These are phyloP conservation scores for Aphanoascus verrucosus DNA, from an alignment of 2,329 filamentous ascomycete genomes.

Conservation along the genomic window DNA sequence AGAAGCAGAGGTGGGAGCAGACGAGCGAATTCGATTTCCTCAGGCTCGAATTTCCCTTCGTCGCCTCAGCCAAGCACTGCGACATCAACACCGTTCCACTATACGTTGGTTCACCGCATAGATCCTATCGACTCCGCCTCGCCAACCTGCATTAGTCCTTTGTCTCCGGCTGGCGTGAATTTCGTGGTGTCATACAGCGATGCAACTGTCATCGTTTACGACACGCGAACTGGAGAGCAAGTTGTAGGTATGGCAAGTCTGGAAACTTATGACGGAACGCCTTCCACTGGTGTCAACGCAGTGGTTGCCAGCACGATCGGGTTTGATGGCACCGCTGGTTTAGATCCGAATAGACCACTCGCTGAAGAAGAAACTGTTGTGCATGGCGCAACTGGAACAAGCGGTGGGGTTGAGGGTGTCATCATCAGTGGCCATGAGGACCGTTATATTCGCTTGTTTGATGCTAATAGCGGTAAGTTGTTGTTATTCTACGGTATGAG, in stretches of 20 bases:
- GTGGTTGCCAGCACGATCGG: slow-evolving; percentile 79
- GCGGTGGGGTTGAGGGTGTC: slow-evolving; percentile 76
- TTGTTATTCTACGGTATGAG: not conserved
- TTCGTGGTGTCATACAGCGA: slow-evolving; percentile 93
- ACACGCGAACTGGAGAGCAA: slow-evolving; percentile 83
- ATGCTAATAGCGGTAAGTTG: slow-evolving; percentile 90
- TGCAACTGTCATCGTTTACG: slow-evolving; percentile 80
- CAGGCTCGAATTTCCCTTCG: slow-evolving; percentile 80
- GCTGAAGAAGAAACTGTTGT: slow-evolving; percentile 60
- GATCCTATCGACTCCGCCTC: slow-evolving; percentile 57
- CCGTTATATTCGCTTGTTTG: slow-evolving; percentile 90
- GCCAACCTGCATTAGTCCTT: slow-evolving; percentile 83
- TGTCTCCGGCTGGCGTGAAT: slow-evolving; percentile 70
- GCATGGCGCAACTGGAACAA: slow-evolving; percentile 72
- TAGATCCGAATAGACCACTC: slow-evolving; percentile 53
- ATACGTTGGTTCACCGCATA: slow-evolving; percentile 81
- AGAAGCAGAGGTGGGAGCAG: slow-evolving; percentile 66
- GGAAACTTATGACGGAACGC: slow-evolving; percentile 85
- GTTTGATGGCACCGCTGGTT: slow-evolving; percentile 53
- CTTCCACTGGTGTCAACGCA: slow-evolving; percentile 74
- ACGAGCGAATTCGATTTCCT: slow-evolving; percentile 85
- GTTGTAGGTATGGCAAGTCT: slow-evolving; percentile 84
- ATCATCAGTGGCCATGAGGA: slow-evolving; percentile 97
- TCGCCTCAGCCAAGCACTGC: slow-evolving; percentile 82
- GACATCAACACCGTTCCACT: slow-evolving; percentile 73